Evolutionary conservation across 176 grass and related monocot species (phyloP).

Genomic region (Miscanthus lutarioriparius): DNA sequence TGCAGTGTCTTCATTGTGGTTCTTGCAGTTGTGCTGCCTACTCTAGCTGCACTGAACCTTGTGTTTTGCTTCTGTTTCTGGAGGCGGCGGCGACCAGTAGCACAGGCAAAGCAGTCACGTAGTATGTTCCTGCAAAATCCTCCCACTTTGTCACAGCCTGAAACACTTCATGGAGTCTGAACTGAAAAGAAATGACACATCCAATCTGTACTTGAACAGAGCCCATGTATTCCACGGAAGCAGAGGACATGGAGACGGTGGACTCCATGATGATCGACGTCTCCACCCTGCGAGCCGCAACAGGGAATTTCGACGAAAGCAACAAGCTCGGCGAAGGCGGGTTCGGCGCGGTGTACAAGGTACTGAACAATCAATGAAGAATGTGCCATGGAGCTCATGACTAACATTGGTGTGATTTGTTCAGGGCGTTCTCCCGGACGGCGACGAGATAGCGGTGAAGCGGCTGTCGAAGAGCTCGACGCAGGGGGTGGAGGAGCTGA

Average conservation of each 20-base stretch:
- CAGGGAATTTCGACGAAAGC: conserved; percentile 30
- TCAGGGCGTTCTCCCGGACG: conserved; percentile 25
- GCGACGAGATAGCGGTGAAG: conserved; percentile 37
- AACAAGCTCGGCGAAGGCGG: conserved; percentile 55
- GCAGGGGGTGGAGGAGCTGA: conserved; percentile 31
- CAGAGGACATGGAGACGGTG: conserved; percentile 17
- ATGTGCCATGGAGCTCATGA: no score
- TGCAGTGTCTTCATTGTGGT: conserved; percentile 8
- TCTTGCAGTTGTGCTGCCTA: conserved; percentile 24
- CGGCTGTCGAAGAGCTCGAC: conserved; percentile 25
- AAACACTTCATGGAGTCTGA: neutral
- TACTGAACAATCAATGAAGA: neutral
- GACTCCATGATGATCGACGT: conserved; percentile 44
- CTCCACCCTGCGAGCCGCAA: conserved; percentile 42
- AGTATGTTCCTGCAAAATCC: conserved; percentile 17
- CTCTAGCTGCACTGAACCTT: conserved; percentile 37
- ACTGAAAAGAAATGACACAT: neutral
- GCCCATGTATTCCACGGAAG: neutral
- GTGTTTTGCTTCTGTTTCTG: conserved; percentile 29
- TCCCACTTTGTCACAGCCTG: neutral
- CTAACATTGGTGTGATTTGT: no score
- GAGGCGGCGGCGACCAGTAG: neutral
- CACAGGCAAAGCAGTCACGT: neutral
- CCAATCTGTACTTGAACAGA: neutral
- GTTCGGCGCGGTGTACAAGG: conserved; percentile 57